Evolutionary conservation across 192 early-diverging fungal species (phyloP).

Genomic region (Phycomyces blakesleeanus): DNA sequence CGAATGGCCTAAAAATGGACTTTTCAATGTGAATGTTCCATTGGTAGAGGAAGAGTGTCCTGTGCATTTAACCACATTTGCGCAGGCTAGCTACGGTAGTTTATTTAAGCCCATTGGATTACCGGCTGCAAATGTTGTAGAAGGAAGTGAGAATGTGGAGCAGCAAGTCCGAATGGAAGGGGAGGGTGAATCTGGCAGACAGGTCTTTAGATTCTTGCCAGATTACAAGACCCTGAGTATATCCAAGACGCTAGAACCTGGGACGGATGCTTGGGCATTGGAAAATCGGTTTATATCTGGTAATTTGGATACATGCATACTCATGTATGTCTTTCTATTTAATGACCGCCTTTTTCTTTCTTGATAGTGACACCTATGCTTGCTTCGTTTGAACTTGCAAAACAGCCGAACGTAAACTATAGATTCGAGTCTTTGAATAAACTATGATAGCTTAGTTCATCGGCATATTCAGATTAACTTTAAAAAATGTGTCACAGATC

Average conservation of each 20-base stretch:
- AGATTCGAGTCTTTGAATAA: background rate
- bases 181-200: constrained; percentile 9
- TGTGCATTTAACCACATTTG: constrained; percentile 23
- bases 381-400: constrained; percentile 11
- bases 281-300: constrained; percentile 24
- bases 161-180: constrained; percentile 10
- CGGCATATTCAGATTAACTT: background rate
- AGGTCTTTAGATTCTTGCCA: constrained; percentile 17
- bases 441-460: background rate
- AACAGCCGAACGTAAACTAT: constrained; percentile 2
- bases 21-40: constrained; percentile 46
- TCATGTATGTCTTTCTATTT: background rate
- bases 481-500: constrained; percentile 1
- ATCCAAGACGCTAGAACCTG: background rate
- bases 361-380: constrained; percentile 23
- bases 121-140: background rate
- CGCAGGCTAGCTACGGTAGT: constrained; percentile 18
- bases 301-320: background rate
- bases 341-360: too few relatives aligned
- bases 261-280: constrained; percentile 25
- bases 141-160: constrained; percentile 3
- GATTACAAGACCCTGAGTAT: constrained; percentile 17
- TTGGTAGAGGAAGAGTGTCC: constrained; percentile 26
- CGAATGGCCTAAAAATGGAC: constrained; percentile 27
- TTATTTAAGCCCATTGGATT: constrained; percentile 14